Base-by-base conservation (phyloP, 805 yeast species). In the Kazachstania martiniae region DNA sequence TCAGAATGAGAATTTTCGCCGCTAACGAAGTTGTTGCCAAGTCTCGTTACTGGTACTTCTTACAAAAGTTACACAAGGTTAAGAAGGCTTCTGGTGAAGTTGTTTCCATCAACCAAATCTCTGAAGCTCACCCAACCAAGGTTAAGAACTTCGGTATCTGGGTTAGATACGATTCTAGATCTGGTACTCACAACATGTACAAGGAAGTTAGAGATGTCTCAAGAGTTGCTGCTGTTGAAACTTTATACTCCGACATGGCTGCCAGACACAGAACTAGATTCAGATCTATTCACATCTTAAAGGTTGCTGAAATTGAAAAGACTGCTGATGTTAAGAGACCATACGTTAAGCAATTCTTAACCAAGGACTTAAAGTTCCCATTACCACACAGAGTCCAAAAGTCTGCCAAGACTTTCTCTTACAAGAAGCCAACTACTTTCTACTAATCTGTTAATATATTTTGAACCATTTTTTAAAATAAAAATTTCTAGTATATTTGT, bases 121-220 rank as follows among this genome's bases (percentile, higher is more conserved):
- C 79, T 63, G 99, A 91, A 76, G 72, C 86, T 65, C 83, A 76
- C 76, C 97, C 98, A 71, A 84, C 95, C 72, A 87, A 84, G 77
- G 97, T 91, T 63, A 91, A 91, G 87, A 91, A 87, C 84, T 91
- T 87, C 66, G 98, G 96, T 76, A 68, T 91, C 74, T 91, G 99
- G 99, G 82, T 91, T 68, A 87, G 98, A 77, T 91, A 91, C 83
- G 98, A 91, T 67, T 91, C 99, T 52, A 93, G 99, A 82, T 91
- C 98, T 55, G 99, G 99, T 75, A 87, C 95, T 62, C 98, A 91
- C 94, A 91, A 91, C 93, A 91, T 91, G 96, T 91, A 91, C 95
- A 91, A 91, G 79, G 99, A 91, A 77, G 84, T 85, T 91, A 86
- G 98, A 73, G 98, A 89, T 61, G 94, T 89, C 58, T 72, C 95